Percentiles rank a stretch among this genome's conserved stretches.
phyloP scores from a whole-genome alignment of 2,329 filamentous ascomycete species.

The Ambrosiella beaveri region DNA sequence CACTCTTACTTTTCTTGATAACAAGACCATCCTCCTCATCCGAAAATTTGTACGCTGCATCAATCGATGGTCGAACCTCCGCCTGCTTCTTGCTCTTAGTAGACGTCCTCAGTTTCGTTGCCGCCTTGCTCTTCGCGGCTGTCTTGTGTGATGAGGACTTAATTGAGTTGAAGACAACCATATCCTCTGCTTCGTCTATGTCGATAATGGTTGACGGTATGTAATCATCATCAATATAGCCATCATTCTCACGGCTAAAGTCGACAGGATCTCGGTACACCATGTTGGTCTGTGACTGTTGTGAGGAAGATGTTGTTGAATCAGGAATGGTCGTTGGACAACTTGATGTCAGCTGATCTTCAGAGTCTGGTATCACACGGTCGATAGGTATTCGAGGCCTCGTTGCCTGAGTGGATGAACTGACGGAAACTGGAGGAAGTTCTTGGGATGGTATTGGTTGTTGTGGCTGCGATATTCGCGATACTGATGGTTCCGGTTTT shows the following conservation, averaged over 20 bases:
- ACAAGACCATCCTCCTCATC: constrained; percentile 16
- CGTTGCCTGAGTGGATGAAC: neutral
- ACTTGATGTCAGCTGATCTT: constrained; percentile 14
- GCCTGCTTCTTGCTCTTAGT: neutral
- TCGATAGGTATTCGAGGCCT: neutral
- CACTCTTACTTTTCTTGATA: neutral
- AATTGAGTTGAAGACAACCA: neutral
- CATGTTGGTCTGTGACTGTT: neutral
- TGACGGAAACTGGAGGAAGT: neutral
- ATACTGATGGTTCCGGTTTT: neutral
- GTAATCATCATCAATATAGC: neutral
- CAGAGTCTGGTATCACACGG: constrained; percentile 18
- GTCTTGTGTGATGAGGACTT: neutral
- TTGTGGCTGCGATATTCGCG: too few species aligned
- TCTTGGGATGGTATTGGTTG: neutral
- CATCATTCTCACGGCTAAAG: neutral
- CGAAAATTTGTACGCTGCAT: constrained; percentile 15
- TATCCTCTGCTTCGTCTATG: constrained; percentile 1
- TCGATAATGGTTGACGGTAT: neutral
- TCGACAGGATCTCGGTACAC: neutral
- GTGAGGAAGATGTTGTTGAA: neutral
- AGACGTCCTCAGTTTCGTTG: neutral
- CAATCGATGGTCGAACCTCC: constrained; percentile 8
- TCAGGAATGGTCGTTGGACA: neutral
- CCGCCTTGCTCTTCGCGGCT: neutral